Evolutionary conservation across 169 alveolate species (phyloP).

Genomic region (Cryptosporidium ryanae): DNA sequence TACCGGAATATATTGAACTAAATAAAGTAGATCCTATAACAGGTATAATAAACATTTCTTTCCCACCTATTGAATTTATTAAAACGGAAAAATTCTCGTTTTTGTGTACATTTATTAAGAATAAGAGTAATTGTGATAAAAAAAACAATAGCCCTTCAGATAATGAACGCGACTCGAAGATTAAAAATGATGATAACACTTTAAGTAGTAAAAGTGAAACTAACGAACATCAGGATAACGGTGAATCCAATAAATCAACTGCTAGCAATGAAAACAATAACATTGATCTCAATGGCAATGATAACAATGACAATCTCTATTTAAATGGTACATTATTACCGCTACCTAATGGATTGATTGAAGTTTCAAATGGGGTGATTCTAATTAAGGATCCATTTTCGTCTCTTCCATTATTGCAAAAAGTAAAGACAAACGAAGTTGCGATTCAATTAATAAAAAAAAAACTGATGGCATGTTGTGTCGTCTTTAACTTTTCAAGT

Average conservation of each 20-base stretch:
- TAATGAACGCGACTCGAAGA: neutral
- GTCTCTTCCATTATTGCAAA: slow-evolving; percentile 81
- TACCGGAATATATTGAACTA: neutral
- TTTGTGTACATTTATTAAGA: slow-evolving; percentile 2
- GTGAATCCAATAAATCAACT: neutral
- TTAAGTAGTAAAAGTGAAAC: neutral
- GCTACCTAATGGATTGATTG: slow-evolving; percentile 35
- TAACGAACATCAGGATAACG: neutral
- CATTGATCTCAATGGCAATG: neutral
- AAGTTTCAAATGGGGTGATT: slow-evolving; percentile 2
- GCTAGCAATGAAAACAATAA: neutral
- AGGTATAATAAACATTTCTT: slow-evolving; percentile 8
- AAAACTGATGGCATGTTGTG: slow-evolving; percentile 86
- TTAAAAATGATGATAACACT: neutral
- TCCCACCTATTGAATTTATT: slow-evolving; percentile 52
- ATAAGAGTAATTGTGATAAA: neutral
- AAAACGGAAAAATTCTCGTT: slow-evolving; percentile 47
- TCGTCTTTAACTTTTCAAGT: slow-evolving; percentile 82
- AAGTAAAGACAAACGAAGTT: slow-evolving; percentile 81
- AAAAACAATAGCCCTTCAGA: neutral
- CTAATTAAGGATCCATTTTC: slow-evolving; percentile 78
- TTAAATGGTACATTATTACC: slow-evolving; percentile 1
- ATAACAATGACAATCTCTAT: neutral
- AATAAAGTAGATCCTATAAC: slow-evolving; percentile 10
- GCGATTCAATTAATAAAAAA: slow-evolving; percentile 82